Evolutionary conservation across 2,329 filamentous ascomycete species (phyloP), one percentile per base, ranked within the genome.

Genomic region (Colletotrichum sp.): DNA sequence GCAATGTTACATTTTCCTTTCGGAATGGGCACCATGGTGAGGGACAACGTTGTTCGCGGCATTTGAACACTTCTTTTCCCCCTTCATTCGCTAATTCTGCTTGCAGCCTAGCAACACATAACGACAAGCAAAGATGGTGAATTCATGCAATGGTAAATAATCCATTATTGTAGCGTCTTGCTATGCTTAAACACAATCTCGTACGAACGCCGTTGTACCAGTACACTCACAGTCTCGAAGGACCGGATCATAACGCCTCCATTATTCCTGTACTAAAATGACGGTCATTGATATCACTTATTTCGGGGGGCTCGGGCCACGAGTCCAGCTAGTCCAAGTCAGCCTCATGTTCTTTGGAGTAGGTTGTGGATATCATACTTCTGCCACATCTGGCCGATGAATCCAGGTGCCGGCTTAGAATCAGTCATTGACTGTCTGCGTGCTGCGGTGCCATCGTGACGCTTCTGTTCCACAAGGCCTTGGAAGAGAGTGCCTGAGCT

Each of bases 381-480:
- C 78, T 91, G 86, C 88, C 91, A 92, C 84, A 91, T 87, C 77
- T 87, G 85, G 70, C 88, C 88, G 67, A 92, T 83, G 77, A 92
- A 83, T 55, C 90, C 90, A 2, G 86, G 80, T 66, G 85, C 82
- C 16, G 85, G 85, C 74, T 86, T 86, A 80, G 92, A 90, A 73
- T 92, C 90, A 34, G 85, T 86, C 78, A 92, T 84, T 79, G 89
- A 91, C 80, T 89, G 87, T 7, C 90, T 89, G 16, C 90, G 88
- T n/a, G 87, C 87, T 3, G 74, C 78, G 28, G 88, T 86, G 73
- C 88, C 85, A 63, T 83, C 83, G 24, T 82, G 81, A 67, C 89
- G 87, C 82, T 91, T 91, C 72, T 89, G 87, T 76, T 87, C 86
- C 63, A 87, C 84, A 3, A 92, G 87, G 15, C 86, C 84, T 6